These are phyloP conservation scores for Pyracantha coccinea DNA, from an alignment of 331 rosid species.

Conservation along the genomic window DNA sequence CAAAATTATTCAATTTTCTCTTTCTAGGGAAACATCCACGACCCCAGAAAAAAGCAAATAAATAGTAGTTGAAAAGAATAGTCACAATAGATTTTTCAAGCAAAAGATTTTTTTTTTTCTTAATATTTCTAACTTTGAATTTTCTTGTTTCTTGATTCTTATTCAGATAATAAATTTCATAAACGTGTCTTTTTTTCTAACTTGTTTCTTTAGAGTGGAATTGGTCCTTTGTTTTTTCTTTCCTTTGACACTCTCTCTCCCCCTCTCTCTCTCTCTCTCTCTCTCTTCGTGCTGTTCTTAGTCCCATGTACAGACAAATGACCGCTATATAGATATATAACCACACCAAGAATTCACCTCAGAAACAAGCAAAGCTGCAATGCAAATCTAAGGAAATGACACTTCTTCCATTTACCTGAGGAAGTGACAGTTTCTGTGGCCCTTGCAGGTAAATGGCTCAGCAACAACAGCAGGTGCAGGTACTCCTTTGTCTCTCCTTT, in stretches of 20 bases:
- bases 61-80: background rate
- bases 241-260: background rate
- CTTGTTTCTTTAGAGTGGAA: no score
- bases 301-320: background rate
- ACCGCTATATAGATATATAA: background rate
- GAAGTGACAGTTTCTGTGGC: background rate
- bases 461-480: slow-evolving; percentile 48
- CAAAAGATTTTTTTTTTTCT: no score
- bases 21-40: slow-evolving; percentile 35
- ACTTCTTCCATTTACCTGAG: slow-evolving; percentile 2
- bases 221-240: background rate
- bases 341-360: background rate
- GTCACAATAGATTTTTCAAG: no score
- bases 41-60: slow-evolving; percentile 14
- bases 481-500: slow-evolving; percentile 21
- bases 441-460: slow-evolving; percentile 35
- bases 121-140: no score
- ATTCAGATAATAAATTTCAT: no score
- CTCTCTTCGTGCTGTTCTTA: background rate
- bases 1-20: slow-evolving; percentile 37
- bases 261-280: background rate
- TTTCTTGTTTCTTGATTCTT: no score
- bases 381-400: slow-evolving; percentile 19
- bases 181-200: no score
- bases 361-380: background rate